Conservation (phyloP, 140 eudicot species). For the Flaveria floridana region DNA sequence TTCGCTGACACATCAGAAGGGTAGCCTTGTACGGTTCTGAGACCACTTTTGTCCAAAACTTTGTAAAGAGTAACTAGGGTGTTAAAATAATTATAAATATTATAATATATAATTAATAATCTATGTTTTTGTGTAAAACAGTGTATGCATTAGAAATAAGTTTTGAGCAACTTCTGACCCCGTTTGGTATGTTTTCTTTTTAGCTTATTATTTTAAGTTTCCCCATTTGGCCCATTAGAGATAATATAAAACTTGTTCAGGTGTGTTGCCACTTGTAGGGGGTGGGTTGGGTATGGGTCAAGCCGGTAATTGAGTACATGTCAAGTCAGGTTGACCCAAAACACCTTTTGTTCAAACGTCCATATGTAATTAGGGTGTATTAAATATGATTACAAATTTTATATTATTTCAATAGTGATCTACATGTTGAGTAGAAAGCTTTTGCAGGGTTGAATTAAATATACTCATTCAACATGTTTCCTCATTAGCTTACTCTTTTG, state of each 20-base stretch:
- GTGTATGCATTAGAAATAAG: slow-evolving; percentile 3
- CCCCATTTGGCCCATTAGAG: background rate
- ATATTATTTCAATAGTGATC: background rate
- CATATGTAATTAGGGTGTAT: background rate
- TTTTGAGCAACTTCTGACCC: background rate
- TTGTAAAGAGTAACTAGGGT: background rate
- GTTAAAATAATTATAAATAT: background rate
- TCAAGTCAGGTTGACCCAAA: background rate
- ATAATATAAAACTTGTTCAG: background rate
- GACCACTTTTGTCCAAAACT: slow-evolving; percentile 3
- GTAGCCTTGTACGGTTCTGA: background rate
- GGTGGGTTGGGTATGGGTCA: background rate
- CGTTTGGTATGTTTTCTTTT: background rate
- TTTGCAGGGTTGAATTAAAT: background rate
- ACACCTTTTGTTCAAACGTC: background rate
- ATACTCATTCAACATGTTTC: background rate
- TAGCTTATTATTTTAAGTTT: background rate
- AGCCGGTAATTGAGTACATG: background rate
- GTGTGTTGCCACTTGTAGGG: background rate
- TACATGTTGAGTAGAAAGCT: background rate
- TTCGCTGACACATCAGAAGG: background rate
- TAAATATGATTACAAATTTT: background rate
- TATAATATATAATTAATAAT: background rate
- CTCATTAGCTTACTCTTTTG: background rate
- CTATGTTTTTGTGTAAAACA: background rate